Evolutionary conservation across 1,139 yeast species (phyloP).

Genomic region (Eremothecium cymbalariae): DNA sequence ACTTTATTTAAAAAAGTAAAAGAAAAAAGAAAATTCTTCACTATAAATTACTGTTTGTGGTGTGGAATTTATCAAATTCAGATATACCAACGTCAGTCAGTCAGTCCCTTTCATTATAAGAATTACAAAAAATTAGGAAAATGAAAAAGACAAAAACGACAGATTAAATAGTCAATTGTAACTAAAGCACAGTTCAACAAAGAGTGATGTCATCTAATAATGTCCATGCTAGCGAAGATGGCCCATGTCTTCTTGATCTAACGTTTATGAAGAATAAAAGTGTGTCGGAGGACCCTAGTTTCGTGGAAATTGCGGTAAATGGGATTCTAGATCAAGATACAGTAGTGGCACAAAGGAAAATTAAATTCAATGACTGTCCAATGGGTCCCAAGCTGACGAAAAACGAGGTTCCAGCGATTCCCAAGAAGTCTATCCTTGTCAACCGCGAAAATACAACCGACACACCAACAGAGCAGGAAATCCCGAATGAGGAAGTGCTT

Average conservation of each 20-base stretch:
- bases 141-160: slow-evolving; percentile 6
- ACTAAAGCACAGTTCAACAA: not conserved
- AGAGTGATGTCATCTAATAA: slow-evolving; percentile 3
- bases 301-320: slow-evolving; percentile 5
- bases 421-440: slow-evolving; percentile 2
- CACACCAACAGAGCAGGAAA: not conserved
- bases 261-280: slow-evolving; percentile 5
- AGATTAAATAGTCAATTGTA: not conserved
- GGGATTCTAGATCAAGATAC: slow-evolving; percentile 4
- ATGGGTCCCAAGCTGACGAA: slow-evolving; percentile 1
- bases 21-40: too few species aligned
- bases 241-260: slow-evolving; percentile 5
- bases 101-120: not conserved
- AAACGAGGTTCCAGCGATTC: not conserved
- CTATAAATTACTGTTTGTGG: too few species aligned
- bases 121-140: not conserved
- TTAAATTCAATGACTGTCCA: slow-evolving; percentile 1
- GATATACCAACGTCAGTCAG: not conserved
- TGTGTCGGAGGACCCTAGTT: slow-evolving; percentile 3
- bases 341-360: slow-evolving; percentile 1
- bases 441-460: not conserved
- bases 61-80: too few species aligned
- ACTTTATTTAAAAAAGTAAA: too few species aligned
- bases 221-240: slow-evolving; percentile 1
- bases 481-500: not conserved